Conservation (phyloP, 1,284 basidiomycete genomes). For the Austropuccinia psidii region DNA sequence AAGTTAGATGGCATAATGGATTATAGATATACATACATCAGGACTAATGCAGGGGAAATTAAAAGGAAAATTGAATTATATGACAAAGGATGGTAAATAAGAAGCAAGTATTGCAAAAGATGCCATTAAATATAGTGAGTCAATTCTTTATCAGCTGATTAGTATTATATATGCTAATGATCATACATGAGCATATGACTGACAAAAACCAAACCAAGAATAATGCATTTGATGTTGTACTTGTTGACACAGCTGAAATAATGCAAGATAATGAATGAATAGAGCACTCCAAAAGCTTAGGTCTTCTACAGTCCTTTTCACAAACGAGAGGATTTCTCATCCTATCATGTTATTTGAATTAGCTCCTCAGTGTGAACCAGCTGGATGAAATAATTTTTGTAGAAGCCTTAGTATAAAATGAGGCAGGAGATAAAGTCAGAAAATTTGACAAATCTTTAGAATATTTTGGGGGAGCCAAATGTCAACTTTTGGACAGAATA, state of each 20-base stretch:
- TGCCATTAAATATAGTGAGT: slow-evolving; percentile 77
- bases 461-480: slow-evolving; percentile 63
- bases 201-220: slow-evolving; percentile 58
- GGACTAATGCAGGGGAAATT: slow-evolving; percentile 41
- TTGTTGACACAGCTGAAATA: slow-evolving; percentile 93
- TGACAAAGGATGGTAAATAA: slow-evolving; percentile 96
- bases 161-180: too few relatives aligned
- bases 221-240: slow-evolving; percentile 81
- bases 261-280: slow-evolving; percentile 99
- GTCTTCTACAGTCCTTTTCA: too few relatives aligned
- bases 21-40: slow-evolving; percentile 41
- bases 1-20: slow-evolving; percentile 60
- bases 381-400: slow-evolving; percentile 96
- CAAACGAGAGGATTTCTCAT: too few relatives aligned
- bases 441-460: slow-evolving; percentile 86
- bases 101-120: slow-evolving; percentile 95
- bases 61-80: slow-evolving; percentile 76
- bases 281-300: slow-evolving; percentile 85
- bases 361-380: slow-evolving; percentile 81
- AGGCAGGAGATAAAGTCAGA: slow-evolving; percentile 87
- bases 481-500: slow-evolving; percentile 68
- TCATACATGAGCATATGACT: too few relatives aligned
- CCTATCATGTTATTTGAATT: too few relatives aligned
- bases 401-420: slow-evolving; percentile 90
- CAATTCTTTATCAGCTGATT: too few relatives aligned